Conservation (phyloP, 208 protist species). For the Naegleria lovaniensis region DNA sequence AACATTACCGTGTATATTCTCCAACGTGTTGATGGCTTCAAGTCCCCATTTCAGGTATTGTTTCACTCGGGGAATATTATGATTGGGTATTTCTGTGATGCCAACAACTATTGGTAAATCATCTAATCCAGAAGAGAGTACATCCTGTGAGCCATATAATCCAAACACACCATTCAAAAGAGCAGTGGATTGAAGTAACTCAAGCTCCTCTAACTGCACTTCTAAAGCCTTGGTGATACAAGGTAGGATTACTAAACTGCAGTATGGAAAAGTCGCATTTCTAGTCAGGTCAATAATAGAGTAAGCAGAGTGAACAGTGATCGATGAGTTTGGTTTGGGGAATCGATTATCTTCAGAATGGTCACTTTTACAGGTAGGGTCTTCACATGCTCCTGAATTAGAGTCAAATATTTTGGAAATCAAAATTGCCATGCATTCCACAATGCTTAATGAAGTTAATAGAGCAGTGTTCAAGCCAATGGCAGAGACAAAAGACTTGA, state of each 20-base stretch:
- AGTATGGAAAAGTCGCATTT: background rate
- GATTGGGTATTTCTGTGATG: background rate
- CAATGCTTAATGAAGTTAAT: background rate
- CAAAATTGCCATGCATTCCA: background rate
- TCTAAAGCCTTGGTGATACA: background rate
- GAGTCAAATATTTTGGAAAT: background rate
- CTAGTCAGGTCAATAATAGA: background rate
- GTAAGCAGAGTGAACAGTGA: background rate
- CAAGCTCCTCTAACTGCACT: background rate
- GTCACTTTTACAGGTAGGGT: background rate
- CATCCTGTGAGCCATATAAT: background rate
- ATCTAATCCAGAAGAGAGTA: background rate
- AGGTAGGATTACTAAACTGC: background rate
- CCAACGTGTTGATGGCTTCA: background rate
- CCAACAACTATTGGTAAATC: background rate
- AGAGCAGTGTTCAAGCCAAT: background rate
- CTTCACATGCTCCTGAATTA: no score
- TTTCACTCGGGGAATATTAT: background rate
- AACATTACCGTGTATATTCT: background rate
- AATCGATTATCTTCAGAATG: background rate
- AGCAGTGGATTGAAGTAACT: background rate
- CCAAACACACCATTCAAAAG: background rate
- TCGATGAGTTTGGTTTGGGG: background rate
- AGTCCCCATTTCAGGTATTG: background rate
- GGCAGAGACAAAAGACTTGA: background rate